These are phyloP conservation scores for Penstemon eatonii DNA, from an alignment of 257 asterid species.

Conservation along the genomic window DNA sequence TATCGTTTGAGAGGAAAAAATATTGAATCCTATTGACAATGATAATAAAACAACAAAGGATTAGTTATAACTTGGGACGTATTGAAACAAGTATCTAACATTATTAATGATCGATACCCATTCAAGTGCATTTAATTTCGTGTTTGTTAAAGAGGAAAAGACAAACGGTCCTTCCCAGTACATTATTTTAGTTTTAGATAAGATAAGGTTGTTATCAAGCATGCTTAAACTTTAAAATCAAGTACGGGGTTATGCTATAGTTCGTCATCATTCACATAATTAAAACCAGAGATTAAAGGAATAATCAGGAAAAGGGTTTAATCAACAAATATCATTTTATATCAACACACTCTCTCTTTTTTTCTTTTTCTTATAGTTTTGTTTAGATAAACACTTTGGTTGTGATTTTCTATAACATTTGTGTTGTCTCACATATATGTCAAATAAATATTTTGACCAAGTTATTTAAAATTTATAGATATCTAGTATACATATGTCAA, in stretches of 20 bases:
- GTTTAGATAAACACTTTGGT: not conserved
- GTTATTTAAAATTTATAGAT: too few species aligned
- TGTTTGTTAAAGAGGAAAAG: constrained; percentile 27
- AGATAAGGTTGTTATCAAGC: constrained; percentile 31
- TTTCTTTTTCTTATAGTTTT: too few species aligned
- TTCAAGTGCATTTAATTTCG: not conserved
- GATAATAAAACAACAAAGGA: constrained; percentile 16
- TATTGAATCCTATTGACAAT: constrained; percentile 15
- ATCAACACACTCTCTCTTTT: too few species aligned
- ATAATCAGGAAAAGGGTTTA: not conserved
- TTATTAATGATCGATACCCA: not conserved
- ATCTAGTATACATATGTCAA: too few species aligned
- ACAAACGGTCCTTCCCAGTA: constrained; percentile 43
- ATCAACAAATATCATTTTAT: not conserved
- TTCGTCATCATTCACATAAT: constrained; percentile 31
- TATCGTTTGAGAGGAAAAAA: not conserved
- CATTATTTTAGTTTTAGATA: constrained; percentile 28
- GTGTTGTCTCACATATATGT: too few species aligned
- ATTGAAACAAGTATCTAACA: not conserved
- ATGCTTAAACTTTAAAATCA: constrained; percentile 22
- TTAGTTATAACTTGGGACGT: not conserved
- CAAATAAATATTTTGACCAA: too few species aligned
- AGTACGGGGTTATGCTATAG: not conserved
- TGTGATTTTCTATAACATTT: not conserved
- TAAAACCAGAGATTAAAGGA: not conserved